Evolutionary conservation across 2,329 filamentous ascomycete species (phyloP), one percentile per base, ranked within the genome.

Genomic region (Xylaria sp.): DNA sequence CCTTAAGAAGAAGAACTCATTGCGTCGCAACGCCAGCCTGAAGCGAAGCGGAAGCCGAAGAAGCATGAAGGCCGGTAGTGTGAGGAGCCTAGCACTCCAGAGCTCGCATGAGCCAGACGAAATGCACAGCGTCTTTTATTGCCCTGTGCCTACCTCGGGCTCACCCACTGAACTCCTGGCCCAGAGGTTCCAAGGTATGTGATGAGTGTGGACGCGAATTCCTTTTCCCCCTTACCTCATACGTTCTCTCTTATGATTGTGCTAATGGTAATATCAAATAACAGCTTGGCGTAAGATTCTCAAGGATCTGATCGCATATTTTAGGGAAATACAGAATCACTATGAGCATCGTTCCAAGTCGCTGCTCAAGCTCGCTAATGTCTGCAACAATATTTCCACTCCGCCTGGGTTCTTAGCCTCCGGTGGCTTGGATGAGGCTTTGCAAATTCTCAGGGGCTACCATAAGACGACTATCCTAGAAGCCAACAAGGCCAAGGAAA

Each of bases 241-340:
- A 18, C 10, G 2, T 20, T 23, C 46, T 55, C 12, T 62, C 43
- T 8, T 64, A 39, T 23, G 12, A 43, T 56, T 41, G 48, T 62
- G 36, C 64, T 71, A 54, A 67, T 36, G 6, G 33, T 15, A 2
- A 4, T 51, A 25, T 61, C 64, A 25, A 23, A 23, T 54, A 25
- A 64, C 74, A 97, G 94, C 92, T 61, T 99, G 96, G 96, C 90
- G 96, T 75, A 97, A 97, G 83, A 88, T 98, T 15, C 87, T 99
- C 62, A 98, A 98, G 80, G 94, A 98, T 74, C 86, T 98, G 54
- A 97, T 98, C 73, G 84, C 92, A 66, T 98, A 97, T 80, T 98
- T 98, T 79, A 91, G 93, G 75, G 96, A 98, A 79, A 90, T 98
- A 56, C 94, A 97, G 78, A 88, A 88, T 60, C 93, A 94, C 57